Evolutionary conservation across 768 basidiomycete species (phyloP).

Genomic region (Cyathus striatus): DNA sequence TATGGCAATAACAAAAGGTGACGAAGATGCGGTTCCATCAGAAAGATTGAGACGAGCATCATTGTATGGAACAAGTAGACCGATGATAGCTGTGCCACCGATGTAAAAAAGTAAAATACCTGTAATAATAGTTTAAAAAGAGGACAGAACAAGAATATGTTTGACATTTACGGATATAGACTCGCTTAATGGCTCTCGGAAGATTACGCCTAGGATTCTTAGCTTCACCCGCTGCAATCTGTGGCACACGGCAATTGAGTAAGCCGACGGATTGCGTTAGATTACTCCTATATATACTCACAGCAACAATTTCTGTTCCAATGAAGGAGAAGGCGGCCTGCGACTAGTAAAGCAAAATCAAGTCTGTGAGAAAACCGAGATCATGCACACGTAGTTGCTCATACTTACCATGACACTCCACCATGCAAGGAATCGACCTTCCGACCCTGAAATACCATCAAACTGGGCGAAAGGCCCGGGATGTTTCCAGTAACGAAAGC

Average conservation of each 20-base stretch:
- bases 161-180: slow-evolving; percentile 54
- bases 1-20: slow-evolving; percentile 92
- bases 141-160: slow-evolving; percentile 12
- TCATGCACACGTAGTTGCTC: slow-evolving; percentile 10
- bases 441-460: slow-evolving; percentile 52
- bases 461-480: slow-evolving; percentile 88
- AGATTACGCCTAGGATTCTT: slow-evolving; percentile 76
- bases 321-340: slow-evolving; percentile 92
- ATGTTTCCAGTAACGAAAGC: slow-evolving; percentile 79
- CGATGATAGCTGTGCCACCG: slow-evolving; percentile 68
- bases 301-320: slow-evolving; percentile 91
- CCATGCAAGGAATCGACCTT: slow-evolving; percentile 68
- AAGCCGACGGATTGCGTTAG: too few relatives aligned
- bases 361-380: not conserved
- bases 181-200: slow-evolving; percentile 61
- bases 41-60: slow-evolving; percentile 46
- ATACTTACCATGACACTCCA: slow-evolving; percentile 45
- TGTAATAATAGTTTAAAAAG: slow-evolving; percentile 53
- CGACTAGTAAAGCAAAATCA: slow-evolving; percentile 12
- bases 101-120: slow-evolving; percentile 83
- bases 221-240: slow-evolving; percentile 88
- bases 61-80: slow-evolving; percentile 76
- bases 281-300: slow-evolving; percentile 38
- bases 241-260: not conserved
- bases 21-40: slow-evolving; percentile 61